Conservation (phyloP, 2,329 filamentous ascomycete genomes). For the Paracorniculantispora psalliotae region DNA sequence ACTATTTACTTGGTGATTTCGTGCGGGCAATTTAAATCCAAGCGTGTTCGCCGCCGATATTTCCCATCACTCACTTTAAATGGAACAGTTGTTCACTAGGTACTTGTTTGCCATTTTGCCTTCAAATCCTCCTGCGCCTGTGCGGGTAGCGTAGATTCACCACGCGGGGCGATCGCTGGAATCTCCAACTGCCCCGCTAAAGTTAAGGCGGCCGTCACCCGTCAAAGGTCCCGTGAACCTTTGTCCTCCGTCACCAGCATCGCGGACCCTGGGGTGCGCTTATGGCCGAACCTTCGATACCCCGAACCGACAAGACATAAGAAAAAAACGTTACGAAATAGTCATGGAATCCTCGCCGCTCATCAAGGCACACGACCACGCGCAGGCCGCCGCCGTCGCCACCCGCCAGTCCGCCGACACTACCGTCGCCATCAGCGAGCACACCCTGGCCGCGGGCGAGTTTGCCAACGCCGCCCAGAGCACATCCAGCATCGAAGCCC, state of each 20-base stretch:
- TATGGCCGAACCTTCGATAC: neutral
- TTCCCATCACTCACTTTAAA: too few relatives aligned
- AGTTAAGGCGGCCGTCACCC: neutral
- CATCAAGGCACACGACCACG: constrained; percentile 78
- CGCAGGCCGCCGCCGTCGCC: constrained; percentile 74
- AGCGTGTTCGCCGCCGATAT: neutral
- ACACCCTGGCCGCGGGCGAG: constrained; percentile 81
- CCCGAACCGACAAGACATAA: neutral
- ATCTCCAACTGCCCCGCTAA: constrained; percentile 5
- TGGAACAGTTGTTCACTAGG: too few relatives aligned
- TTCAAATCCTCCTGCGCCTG: neutral
- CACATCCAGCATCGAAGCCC: constrained; percentile 65
- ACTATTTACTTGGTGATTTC: neutral
- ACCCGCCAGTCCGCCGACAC: constrained; percentile 72
- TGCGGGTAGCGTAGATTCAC: neutral
- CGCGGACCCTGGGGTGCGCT: constrained; percentile 9
- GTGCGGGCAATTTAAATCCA: neutral
- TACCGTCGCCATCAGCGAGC: constrained; percentile 78
- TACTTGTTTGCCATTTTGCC: too few relatives aligned
- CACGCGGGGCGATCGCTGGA: constrained; percentile 2
- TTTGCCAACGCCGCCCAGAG: constrained; percentile 76
- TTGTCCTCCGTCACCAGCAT: neutral
- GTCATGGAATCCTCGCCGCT: constrained; percentile 35
- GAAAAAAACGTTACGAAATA: neutral
- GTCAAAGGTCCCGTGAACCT: neutral